Conservation (phyloP, 2,329 filamentous ascomycete genomes). For the Fusarium proliferatum region DNA sequence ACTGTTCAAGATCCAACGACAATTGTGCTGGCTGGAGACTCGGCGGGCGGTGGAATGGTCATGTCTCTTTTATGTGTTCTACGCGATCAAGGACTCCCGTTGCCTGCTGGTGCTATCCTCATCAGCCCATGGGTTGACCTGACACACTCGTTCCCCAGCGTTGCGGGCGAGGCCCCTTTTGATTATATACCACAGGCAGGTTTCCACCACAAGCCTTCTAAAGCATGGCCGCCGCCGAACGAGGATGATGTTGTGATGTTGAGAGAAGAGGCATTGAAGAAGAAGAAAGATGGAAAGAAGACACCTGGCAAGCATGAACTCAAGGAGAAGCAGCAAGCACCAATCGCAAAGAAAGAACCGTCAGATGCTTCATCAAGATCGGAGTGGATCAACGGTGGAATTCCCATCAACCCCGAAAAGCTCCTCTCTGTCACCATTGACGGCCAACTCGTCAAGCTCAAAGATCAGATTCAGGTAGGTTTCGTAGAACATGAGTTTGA, state of each 20-base stretch:
- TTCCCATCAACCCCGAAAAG: slow-evolving; percentile 45
- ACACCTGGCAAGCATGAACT: slow-evolving; percentile 37
- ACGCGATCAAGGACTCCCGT: slow-evolving; percentile 82
- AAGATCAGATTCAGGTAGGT: slow-evolving; percentile 88
- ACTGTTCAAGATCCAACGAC: slow-evolving; percentile 80
- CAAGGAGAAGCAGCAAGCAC: slow-evolving; percentile 50
- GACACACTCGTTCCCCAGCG: slow-evolving; percentile 93
- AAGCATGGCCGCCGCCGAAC: slow-evolving; percentile 92
- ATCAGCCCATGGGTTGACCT: slow-evolving; percentile 97
- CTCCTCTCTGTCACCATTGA: slow-evolving; percentile 75
- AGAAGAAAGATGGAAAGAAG: slow-evolving; percentile 44
- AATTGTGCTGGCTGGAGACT: slow-evolving; percentile 91
- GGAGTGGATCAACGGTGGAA: slow-evolving; percentile 45
- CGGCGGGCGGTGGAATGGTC: slow-evolving; percentile 92
- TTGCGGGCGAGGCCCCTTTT: slow-evolving; percentile 75
- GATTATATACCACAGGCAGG: slow-evolving; percentile 92
- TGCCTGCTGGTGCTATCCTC: slow-evolving; percentile 89
- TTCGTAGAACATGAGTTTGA: neutral
- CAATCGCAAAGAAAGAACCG: slow-evolving; percentile 45
- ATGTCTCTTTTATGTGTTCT: slow-evolving; percentile 82
- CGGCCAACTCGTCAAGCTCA: slow-evolving; percentile 76
- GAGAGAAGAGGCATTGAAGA: slow-evolving; percentile 62
- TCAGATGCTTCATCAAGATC: slow-evolving; percentile 36
- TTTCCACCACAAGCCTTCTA: slow-evolving; percentile 90
- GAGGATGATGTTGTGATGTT: slow-evolving; percentile 74